Evolutionary conservation across 2,329 filamentous ascomycete species (phyloP), one percentile per base, ranked within the genome.

Genomic region (Xylaria sp.): DNA sequence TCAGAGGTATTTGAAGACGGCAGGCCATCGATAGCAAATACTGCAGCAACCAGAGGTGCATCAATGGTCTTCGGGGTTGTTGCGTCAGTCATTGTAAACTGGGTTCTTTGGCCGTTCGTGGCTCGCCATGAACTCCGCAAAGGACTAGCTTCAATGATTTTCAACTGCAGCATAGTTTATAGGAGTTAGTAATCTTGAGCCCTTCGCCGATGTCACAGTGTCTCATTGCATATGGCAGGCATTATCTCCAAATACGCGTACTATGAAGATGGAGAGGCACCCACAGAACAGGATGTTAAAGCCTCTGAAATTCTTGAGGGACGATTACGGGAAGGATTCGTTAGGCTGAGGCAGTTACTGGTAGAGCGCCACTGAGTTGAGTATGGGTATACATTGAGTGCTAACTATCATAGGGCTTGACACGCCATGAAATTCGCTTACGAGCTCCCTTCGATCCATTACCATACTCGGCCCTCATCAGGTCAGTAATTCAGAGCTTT

Each of bases 101-200:
- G 87, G 87, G 73, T 87, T 13, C 78, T 90, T 3, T 90, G 88
- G 88, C 88, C 88, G 2, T 90, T 90, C 70, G 82, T 89, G 5
- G 87, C 88, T 12, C 82, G 88, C 13, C 87, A 89, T 72, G 87
- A 89, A 74, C 81, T 90, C 15, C 80, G 87, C 25, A 86, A 84
- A 67, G 86, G 86, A 0, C 76, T 88, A 1, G 86, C 87, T 0
- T 81, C 83, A 1, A 89, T 88, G 85, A 80, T 89, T 72, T 85
- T 88, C 58, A 88, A 88, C 73, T 83, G 85, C 67, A 87, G 86
- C 66, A 84, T 89, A 67, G 82, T 89, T 8, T 90, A 89, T 74
- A 80, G 88, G 75, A 83, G 84, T 84, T 69, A 70, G 79, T 76
- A 46, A 39, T 28, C 59, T 39, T 50, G 2, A 12, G 0, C 37